These are phyloP conservation scores for Dorcoceras hygrometricum DNA, from an alignment of 257 asterid species.

Conservation along the genomic window DNA sequence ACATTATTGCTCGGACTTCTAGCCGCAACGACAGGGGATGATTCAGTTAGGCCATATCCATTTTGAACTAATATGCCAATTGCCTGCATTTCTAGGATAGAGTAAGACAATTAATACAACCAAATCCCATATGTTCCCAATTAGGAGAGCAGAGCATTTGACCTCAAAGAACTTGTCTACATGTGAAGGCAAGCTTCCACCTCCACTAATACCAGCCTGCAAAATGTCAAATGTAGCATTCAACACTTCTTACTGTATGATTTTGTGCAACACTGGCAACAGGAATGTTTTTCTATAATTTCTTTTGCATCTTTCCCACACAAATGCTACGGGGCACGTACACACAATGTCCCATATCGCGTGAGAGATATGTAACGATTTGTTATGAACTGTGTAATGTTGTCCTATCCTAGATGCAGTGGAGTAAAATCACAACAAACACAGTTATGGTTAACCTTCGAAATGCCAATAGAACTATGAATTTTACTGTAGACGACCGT, in stretches of 20 bases:
- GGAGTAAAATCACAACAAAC: too few relatives aligned
- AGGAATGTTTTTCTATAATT: too few relatives aligned
- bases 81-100: conserved; percentile 50
- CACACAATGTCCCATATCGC: too few relatives aligned
- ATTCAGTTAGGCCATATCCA: conserved; percentile 93
- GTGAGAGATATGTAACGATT: too few relatives aligned
- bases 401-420: too few relatives aligned
- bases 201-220: conserved; percentile 90
- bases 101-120: conserved; percentile 1
- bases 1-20: conserved; percentile 63
- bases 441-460: conserved; percentile 46
- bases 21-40: conserved; percentile 91
- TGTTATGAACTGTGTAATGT: too few relatives aligned
- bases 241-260: background rate
- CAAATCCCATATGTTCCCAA: conserved; percentile 9
- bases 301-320: too few relatives aligned
- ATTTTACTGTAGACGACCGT: conserved; percentile 72
- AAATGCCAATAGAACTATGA: conserved; percentile 68
- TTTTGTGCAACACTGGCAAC: too few relatives aligned
- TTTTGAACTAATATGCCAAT: conserved; percentile 73
- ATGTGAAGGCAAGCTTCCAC: conserved; percentile 84
- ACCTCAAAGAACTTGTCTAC: conserved; percentile 91
- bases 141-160: conserved; percentile 25
- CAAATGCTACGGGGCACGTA: too few relatives aligned
- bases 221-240: conserved; percentile 20